These are phyloP conservation scores for Auriculariales sp. DNA, from an alignment of 768 basidiomycete species.

Conservation along the genomic window DNA sequence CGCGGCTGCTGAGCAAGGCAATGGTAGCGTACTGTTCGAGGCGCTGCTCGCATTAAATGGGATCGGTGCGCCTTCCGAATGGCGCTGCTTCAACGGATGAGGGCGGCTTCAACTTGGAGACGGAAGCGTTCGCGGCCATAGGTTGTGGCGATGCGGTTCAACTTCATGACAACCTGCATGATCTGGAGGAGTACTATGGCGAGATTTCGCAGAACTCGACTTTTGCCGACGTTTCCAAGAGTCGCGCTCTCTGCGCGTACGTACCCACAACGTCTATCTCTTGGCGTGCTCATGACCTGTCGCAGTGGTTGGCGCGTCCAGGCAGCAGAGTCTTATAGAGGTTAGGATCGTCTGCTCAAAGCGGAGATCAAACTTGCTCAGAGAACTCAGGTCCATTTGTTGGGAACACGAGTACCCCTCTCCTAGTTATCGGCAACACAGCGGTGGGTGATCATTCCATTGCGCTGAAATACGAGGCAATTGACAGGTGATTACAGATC, in stretches of 20 bases:
- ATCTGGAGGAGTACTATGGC: constrained; percentile 1
- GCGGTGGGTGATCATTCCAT: too few species aligned
- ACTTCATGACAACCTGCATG: constrained; percentile 3
- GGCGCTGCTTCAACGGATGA: neutral
- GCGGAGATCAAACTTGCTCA: too few species aligned
- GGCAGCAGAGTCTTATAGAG: constrained; percentile 6
- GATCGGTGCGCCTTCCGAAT: neutral
- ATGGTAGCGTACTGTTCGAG: too few species aligned
- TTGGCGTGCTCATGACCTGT: neutral
- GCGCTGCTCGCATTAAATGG: neutral
- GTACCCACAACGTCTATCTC: neutral
- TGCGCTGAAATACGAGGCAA: too few species aligned
- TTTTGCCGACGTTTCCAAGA: constrained; percentile 6
- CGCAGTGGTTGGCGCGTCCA: constrained; percentile 9
- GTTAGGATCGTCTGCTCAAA: too few species aligned
- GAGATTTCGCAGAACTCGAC: constrained; percentile 4
- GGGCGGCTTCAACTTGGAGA: neutral
- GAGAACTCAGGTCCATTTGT: neutral
- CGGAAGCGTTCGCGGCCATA: neutral
- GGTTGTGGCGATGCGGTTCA: constrained; percentile 8
- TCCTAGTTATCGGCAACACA: neutral
- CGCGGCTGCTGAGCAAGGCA: neutral
- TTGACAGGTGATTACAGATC: too few species aligned
- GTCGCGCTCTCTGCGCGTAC: neutral
- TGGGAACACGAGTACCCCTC: neutral